Conservation (phyloP, 176 grass and related monocot genomes). For the Rhynchospora pubera region DNA sequence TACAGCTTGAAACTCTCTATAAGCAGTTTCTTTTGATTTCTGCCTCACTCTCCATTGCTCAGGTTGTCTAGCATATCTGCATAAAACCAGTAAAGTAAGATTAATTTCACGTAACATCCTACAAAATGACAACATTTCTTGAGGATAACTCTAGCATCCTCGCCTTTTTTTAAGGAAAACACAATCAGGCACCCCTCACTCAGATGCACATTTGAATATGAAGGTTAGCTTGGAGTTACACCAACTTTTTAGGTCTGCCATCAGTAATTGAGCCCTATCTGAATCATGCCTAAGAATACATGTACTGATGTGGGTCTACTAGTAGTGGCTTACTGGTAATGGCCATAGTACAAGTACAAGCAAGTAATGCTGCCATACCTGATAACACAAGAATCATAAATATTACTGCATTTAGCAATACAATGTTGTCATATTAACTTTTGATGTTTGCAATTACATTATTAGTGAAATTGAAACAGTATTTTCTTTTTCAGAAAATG, state of each 20-base stretch:
- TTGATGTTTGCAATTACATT: background rate
- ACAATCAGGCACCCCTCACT: background rate
- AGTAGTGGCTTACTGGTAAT: background rate
- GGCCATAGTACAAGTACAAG: background rate
- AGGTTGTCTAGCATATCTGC: conserved; percentile 75
- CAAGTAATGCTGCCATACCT: background rate
- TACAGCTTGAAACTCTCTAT: conserved; percentile 50
- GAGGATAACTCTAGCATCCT: background rate
- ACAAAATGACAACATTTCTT: background rate
- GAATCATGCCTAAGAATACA: background rate
- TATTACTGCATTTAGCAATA: background rate
- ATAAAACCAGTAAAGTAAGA: background rate
- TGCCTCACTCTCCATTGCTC: conserved; percentile 71
- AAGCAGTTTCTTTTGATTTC: conserved; percentile 73
- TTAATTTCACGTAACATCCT: background rate
- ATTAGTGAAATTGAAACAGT: background rate
- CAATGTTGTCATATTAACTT: background rate
- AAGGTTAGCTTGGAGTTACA: background rate
- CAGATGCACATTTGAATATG: background rate
- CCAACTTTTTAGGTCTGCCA: background rate
- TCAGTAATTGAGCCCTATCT: background rate
- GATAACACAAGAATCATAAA: background rate
- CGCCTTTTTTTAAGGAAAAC: background rate
- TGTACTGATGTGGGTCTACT: too few relatives aligned
- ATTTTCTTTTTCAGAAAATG: background rate